Evolutionary conservation across 768 basidiomycete genomes (phyloP).

Genomic region (Termitomyces bulborhizus): DNA sequence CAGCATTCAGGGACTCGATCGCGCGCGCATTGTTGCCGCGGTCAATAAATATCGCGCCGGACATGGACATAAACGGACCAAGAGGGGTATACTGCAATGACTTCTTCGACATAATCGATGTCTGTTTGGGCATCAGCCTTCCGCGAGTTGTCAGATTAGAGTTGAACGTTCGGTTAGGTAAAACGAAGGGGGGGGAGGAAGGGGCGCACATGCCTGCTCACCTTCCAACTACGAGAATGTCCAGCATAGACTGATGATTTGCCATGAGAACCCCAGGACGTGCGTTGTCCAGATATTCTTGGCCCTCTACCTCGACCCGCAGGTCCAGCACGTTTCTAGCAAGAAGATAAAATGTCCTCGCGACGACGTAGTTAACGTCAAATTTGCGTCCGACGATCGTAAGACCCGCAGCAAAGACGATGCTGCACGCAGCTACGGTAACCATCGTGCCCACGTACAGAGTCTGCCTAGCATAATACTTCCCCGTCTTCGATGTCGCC

Average conservation of each 20-base stretch:
- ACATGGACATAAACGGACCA: slow-evolving; percentile 86
- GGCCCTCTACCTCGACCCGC: slow-evolving; percentile 75
- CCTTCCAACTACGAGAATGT: slow-evolving; percentile 79
- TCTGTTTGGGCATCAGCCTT: slow-evolving; percentile 76
- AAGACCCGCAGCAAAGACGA: slow-evolving; percentile 61
- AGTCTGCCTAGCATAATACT: slow-evolving; percentile 70
- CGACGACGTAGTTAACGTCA: slow-evolving; percentile 81
- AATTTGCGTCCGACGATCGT: slow-evolving; percentile 60
- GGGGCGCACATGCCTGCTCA: slow-evolving; percentile 29
- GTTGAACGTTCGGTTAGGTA: neutral
- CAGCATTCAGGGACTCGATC: slow-evolving; percentile 66
- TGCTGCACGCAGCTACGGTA: slow-evolving; percentile 66
- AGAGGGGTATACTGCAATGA: slow-evolving; percentile 83
- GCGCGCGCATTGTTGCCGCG: slow-evolving; percentile 75
- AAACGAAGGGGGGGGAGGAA: slow-evolving; percentile 2
- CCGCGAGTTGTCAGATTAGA: neutral
- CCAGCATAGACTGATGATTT: slow-evolving; percentile 94
- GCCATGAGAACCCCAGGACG: slow-evolving; percentile 71
- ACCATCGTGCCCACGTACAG: slow-evolving; percentile 69
- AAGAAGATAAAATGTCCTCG: slow-evolving; percentile 72
- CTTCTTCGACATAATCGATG: slow-evolving; percentile 91
- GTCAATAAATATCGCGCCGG: slow-evolving; percentile 89
- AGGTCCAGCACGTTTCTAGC: slow-evolving; percentile 61
- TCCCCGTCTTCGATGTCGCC: slow-evolving; percentile 44
- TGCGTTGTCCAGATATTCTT: slow-evolving; percentile 66